A percentile compares a stretch with the other conserved stretches of the same genome.
These are phyloP conservation scores for Gossypium australe DNA, from an alignment of 345 rosid species.

Conservation along the genomic window DNA sequence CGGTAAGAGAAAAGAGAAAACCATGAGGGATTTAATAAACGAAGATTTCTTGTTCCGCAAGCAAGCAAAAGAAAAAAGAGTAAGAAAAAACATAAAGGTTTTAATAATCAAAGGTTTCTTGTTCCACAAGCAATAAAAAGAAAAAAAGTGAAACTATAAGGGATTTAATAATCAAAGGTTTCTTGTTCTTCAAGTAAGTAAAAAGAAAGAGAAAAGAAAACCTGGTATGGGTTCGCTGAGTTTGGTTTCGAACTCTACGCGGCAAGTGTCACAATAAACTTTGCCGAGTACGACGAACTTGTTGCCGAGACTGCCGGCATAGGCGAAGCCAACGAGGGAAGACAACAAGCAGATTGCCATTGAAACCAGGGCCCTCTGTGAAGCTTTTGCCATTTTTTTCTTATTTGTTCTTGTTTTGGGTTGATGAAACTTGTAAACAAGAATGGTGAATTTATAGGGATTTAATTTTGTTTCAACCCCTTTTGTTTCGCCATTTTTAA, in stretches of 20 bases:
- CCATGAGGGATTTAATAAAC: neutral
- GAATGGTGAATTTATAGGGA: neutral
- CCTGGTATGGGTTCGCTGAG: conserved; percentile 6
- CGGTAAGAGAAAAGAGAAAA: neutral
- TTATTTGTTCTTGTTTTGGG: neutral
- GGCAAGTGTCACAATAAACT: conserved; percentile 8
- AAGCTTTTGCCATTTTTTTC: conserved; percentile 15
- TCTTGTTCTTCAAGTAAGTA: neutral
- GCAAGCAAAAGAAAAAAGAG: neutral
- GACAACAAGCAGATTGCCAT: conserved; percentile 11
- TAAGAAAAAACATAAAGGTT: neutral
- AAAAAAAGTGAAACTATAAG: neutral
- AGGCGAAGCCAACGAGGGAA: conserved; percentile 14
- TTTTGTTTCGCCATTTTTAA: no score
- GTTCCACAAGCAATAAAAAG: neutral
- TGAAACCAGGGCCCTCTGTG: neutral
- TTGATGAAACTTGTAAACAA: neutral
- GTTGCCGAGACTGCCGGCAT: neutral
- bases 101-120: neutral
- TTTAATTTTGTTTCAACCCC: no score
- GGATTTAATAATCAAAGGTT: neutral
- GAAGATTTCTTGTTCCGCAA: neutral
- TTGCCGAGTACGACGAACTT: conserved; percentile 20
- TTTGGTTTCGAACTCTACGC: conserved; percentile 1
- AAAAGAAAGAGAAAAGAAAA: neutral